Evolutionary conservation across 208 protist genomes (phyloP), one percentile per base, ranked within the genome.

Genomic region (Leishmania turanica): DNA sequence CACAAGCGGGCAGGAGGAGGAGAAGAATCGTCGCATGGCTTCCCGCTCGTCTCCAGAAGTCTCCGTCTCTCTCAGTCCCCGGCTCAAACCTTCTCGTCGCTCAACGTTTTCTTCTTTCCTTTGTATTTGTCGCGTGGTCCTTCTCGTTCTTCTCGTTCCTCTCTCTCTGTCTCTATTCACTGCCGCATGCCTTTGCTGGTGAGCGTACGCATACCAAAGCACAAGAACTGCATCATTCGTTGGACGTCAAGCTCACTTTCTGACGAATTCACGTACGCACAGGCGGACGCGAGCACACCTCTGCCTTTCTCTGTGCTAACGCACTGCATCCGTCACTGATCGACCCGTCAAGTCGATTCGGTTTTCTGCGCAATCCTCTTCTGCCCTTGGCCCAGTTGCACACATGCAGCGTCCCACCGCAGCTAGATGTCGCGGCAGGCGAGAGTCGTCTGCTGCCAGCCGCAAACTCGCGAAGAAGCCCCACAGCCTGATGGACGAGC

Each of bases 401-500:
- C 9, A 21, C 31, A 68, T 68, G 62, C n/a, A 40, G 42, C 24
- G 6, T 73, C 0, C 1, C 6, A 54, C 53, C 34, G 0, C 17
- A 53, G 56, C 42, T 31, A 58, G 24, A 24, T 21, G 3, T 49
- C 1, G 2, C 42, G 21, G 34, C 62, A 53, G 34, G 17, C 37
- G 45, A 24, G n/a, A n/a, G 62, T 49, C 58, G 19, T 24, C 31
- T 40, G 19, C 74, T 65, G 34, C 8, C 19, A 64, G 70, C 58
- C 34, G 65, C 70, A 64, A 37, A 9, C 21, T 69, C 15, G n/a
- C 27, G 4, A 66, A 70, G 13, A 80, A 64, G 24, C 64, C 62
- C n/a, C 75, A 82, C 40, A 88, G 82, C 21, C 75, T 83, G 21
- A 86, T 84, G 82, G 11, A 84, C 49, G 73, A 81, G 42, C 69